phyloP scores from a whole-genome alignment of 495 filamentous ascomycete species.

The Friedmanniomyces endolithicus region DNA sequence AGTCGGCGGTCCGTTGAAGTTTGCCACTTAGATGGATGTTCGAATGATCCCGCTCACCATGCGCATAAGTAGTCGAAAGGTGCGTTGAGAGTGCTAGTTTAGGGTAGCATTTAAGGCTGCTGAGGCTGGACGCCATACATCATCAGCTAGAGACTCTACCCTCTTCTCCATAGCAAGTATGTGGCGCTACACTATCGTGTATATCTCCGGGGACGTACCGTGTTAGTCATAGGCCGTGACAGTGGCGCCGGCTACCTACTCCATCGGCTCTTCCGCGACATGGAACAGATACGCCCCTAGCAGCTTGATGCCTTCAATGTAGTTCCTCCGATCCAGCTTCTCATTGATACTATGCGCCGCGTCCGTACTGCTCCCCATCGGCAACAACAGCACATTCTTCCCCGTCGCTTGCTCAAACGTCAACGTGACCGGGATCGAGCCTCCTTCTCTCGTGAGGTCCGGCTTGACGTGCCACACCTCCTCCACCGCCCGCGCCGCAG shows the following conservation, averaged over 20 bases:
- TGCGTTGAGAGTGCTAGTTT: too few relatives aligned
- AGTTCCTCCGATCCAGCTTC: slow-evolving; percentile 93
- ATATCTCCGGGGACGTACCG: too few relatives aligned
- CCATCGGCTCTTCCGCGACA: slow-evolving; percentile 72
- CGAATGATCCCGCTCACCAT: too few relatives aligned
- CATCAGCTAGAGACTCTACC: too few relatives aligned
- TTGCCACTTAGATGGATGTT: too few relatives aligned
- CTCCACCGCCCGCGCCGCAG: slow-evolving; percentile 83
- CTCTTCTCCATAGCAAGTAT: too few relatives aligned
- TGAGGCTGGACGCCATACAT: too few relatives aligned
- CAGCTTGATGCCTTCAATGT: slow-evolving; percentile 96
- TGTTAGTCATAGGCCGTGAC: too few relatives aligned
- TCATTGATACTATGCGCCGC: slow-evolving; percentile 96
- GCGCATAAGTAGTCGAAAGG: too few relatives aligned
- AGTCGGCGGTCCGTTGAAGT: too few relatives aligned
- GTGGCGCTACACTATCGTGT: too few relatives aligned
- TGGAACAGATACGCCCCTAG: slow-evolving; percentile 94
- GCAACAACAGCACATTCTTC: slow-evolving; percentile 91
- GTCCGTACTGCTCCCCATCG: slow-evolving; percentile 95
- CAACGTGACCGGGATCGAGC: slow-evolving; percentile 90
- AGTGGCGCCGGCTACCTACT: not conserved
- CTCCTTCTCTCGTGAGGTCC: slow-evolving; percentile 92
- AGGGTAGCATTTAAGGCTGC: too few relatives aligned
- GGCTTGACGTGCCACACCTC: slow-evolving; percentile 84
- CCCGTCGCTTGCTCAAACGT: slow-evolving; percentile 97